A percentile compares a stretch with the other conserved stretches of the same genome.
Conservation (phyloP, 345 rosid species). For the Eucalyptus dawsonii region DNA sequence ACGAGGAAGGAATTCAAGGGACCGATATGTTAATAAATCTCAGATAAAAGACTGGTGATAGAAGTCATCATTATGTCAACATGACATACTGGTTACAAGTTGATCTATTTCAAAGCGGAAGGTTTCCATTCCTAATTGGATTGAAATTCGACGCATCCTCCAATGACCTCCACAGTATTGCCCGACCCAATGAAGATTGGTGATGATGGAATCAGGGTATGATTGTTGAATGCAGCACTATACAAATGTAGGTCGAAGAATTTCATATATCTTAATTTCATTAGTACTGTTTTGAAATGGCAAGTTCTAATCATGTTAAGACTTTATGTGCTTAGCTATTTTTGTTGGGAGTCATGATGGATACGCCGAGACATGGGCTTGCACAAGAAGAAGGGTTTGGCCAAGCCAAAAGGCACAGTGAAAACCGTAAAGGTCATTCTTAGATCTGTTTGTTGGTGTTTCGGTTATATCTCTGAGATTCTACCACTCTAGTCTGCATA, state of each 20-base stretch:
- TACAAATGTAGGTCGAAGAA: background rate
- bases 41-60: background rate
- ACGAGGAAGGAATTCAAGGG: too few species aligned
- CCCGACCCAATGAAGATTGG: too few species aligned
- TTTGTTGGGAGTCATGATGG: background rate
- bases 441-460: background rate
- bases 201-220: too few species aligned
- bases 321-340: background rate
- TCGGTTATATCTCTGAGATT: background rate
- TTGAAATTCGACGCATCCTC: background rate
- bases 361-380: background rate
- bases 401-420: background rate
- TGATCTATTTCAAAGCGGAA: background rate
- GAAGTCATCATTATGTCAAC: background rate
- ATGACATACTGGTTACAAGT: background rate
- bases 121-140: background rate
- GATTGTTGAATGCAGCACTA: too few species aligned
- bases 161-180: background rate
- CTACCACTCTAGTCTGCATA: background rate
- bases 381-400: background rate
- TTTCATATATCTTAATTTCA: background rate
- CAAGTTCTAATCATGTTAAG: background rate
- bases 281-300: background rate
- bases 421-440: background rate
- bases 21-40: too few species aligned